Evolutionary conservation across 352 stramenopile genomes (phyloP).

Genomic region (Phytophthora sp.): DNA sequence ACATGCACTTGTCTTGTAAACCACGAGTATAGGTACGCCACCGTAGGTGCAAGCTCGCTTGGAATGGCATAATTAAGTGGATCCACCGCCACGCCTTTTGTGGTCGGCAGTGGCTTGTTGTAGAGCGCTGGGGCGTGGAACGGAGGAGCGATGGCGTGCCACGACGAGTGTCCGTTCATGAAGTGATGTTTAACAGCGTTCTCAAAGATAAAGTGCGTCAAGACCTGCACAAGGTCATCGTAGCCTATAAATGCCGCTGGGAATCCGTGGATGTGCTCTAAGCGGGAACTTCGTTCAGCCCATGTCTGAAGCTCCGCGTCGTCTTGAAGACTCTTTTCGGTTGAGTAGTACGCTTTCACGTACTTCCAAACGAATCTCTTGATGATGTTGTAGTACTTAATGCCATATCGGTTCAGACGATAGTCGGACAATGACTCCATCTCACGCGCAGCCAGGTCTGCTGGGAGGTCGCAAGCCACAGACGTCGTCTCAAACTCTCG

Average conservation of each 20-base stretch:
- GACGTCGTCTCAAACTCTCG: slow-evolving; percentile 31
- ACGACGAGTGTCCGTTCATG: slow-evolving; percentile 51
- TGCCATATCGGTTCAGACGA: slow-evolving; percentile 32
- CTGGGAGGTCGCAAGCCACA: slow-evolving; percentile 26
- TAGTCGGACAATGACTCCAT: slow-evolving; percentile 33
- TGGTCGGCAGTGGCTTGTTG: slow-evolving; percentile 38
- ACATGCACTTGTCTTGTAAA: slow-evolving; percentile 36
- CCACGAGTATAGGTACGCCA: slow-evolving; percentile 38
- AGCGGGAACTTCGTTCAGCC: slow-evolving; percentile 29
- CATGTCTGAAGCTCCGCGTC: slow-evolving; percentile 59
- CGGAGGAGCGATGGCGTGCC: slow-evolving; percentile 42
- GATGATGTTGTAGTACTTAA: slow-evolving; percentile 40
- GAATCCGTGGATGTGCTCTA: slow-evolving; percentile 45
- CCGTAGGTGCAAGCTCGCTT: slow-evolving; percentile 24
- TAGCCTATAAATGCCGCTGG: slow-evolving; percentile 26
- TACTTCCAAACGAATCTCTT: slow-evolving; percentile 48
- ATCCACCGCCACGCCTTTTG: slow-evolving; percentile 34
- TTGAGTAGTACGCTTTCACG: slow-evolving; percentile 43
- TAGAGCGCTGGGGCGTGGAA: slow-evolving; percentile 39
- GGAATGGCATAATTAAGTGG: slow-evolving; percentile 55
- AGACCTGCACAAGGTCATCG: slow-evolving; percentile 25
- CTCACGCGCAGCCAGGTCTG: slow-evolving; percentile 32
- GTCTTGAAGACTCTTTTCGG: slow-evolving; percentile 20
- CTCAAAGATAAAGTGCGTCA: slow-evolving; percentile 51
- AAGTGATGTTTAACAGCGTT: slow-evolving; percentile 49